Base-by-base conservation (phyloP, 257 asterid species). In the Jaltomata sinuosa region DNA sequence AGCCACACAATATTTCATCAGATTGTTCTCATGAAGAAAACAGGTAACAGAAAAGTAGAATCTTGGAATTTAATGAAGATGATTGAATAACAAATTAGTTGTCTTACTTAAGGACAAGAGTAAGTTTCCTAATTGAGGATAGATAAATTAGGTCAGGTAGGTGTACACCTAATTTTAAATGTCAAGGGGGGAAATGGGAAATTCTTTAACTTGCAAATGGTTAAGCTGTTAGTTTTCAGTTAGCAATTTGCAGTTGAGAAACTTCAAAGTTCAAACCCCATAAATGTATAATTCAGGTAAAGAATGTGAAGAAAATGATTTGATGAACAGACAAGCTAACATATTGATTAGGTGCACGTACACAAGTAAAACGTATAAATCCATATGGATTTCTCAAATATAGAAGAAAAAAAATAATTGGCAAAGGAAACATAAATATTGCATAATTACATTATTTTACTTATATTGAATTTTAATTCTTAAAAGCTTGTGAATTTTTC, bases 201-300 rank as follows among this genome's bases (percentile, higher is more conserved):
- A 83, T 34, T 87, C 74, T 81, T 83, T 83, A 64, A 86, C 81
- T 85, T 84, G 45, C 62, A 83, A 88, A 87, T 85, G 88, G 94
- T 90, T 91, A 87, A 85, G 87, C 80, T 87, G 97, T 89, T 89
- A 81, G 92, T 90, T 91, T 91, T 90, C 94, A 85, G 87, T 88
- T 86, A 90, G 82, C 82, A 77, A 87, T 89, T 84, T 93, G 91
- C 91, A 84, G 95, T 89, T 93, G 94, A 87, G 93, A 91, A 91
- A 94, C 89, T 65, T 65, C 40, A 65, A 32, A 85, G 93, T 91
- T 93, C 88, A 89, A 85, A 86, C 69, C 89, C 81, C 25, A 53
- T 47, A 50, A 27, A 45, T 67, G n/a, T n/a, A n/a, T 84, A 52
- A 85, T 81, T 67, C 52, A 54, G 42, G 69, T 83, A 87, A 74